Conservation (phyloP, 78 protist species). For the Protostelium mycophagum region DNA sequence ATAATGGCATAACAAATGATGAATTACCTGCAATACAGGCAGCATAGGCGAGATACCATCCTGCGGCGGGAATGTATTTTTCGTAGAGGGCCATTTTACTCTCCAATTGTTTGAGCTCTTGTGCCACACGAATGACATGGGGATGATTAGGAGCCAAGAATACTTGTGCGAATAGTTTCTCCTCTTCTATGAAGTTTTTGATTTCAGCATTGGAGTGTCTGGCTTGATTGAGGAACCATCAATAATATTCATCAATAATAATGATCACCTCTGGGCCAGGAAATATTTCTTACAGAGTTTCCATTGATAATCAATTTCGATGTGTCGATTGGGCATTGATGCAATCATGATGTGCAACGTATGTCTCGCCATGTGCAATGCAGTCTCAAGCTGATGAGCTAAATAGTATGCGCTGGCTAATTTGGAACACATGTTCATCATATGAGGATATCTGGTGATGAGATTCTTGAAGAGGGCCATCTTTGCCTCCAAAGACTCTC, state of each 20-base stretch:
- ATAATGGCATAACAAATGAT: not conserved
- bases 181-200: not conserved
- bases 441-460: not conserved
- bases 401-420: not conserved
- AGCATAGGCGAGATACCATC: not conserved
- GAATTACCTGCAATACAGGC: not conserved
- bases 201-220: not conserved
- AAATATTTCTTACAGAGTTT: not conserved
- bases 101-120: not conserved
- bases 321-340: not conserved
- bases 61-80: not conserved
- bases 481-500: not conserved
- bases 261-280: not conserved
- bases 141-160: not conserved
- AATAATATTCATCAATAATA: too few relatives aligned
- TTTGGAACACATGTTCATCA: not conserved
- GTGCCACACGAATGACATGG: not conserved
- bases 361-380: not conserved
- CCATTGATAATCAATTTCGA: not conserved
- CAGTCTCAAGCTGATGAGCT: not conserved
- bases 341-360: not conserved
- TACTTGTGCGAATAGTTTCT: not conserved
- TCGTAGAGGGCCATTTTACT: not conserved
- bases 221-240: too few relatives aligned
- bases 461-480: not conserved